Evolutionary conservation across 2,329 filamentous ascomycete genomes (phyloP), one percentile per base, ranked within the genome.

Genomic region (Zasmidium citrigriseum): DNA sequence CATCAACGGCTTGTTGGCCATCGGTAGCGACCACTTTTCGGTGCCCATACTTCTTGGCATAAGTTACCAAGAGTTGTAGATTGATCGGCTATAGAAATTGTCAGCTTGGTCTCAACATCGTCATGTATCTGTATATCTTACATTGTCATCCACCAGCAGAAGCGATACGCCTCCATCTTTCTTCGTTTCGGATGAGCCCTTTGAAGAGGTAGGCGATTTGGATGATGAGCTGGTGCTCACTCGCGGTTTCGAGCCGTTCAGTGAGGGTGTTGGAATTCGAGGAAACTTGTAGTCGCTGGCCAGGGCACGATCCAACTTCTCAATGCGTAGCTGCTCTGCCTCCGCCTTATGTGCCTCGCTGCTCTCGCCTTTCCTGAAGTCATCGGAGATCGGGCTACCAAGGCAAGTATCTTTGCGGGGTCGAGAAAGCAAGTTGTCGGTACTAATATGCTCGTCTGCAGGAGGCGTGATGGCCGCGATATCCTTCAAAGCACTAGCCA

Each of bases 1-100:
- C 69, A 5, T 79, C 70, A 0, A 83, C 75, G 2, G 82, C 82
- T 65, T 82, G 76, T 1, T 77, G 71, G 5, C 82, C 82, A 61
- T 83, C 76, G 21, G 68, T 68, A 1, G 80, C 81, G 14, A 75
- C 76, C n/a, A 75, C 71, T 3, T 72, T 70, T n/a, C 70, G 74
- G 2, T 77, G 76, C 1, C 76, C 72, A 3, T 75, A 67, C 46
- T 70, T 72, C 9, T 64, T 55, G n/a, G 68, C 66, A 57, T 70
- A 72, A 48, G 66, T 68, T 4, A 67, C 58, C 2, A 72, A 67
- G 3, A 73, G 66, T 25, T 67, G 64, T 11, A 73, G 65, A 29
- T 73, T 74, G 59, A 73, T 68, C 12, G 66, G 60, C 64, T 69
- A 46, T 4, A 18, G 45, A 21, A 10, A 16, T 2, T 18, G 27